Base-by-base conservation (phyloP, 2,329 filamentous ascomycete species). In the Neoascochyta sp. region DNA sequence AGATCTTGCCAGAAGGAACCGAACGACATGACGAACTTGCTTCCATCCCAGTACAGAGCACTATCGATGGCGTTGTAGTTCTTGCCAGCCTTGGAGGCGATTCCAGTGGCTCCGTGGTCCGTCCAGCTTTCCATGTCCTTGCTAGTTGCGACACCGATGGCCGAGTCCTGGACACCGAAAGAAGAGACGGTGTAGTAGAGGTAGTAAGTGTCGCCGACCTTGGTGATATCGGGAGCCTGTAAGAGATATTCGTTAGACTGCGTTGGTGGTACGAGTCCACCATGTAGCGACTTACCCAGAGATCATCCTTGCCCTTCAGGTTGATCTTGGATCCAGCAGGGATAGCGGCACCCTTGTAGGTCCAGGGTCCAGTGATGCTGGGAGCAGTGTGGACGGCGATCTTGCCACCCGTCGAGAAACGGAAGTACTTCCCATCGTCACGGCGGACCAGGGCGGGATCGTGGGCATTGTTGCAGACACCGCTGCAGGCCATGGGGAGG, bases 1-100 rank as follows among this genome's bases (percentile, higher is more conserved):
- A 85, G 69, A 49, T 79, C 74, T 5, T 64, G 57, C 79, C 80
- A 86, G 69, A 83, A 86, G 9, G 76, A 81, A 14, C 81, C 81
- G 41, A 83, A 86, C 37, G 69, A 76, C 52, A 78, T 62, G 30
- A 70, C 66, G 32, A 71, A 72, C 10, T 66, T 64, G 28, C 70
- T 54, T 3, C 57, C 60, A 15, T 56, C 61, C 28, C 46, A 47
- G 41, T 75, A 63, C 11, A 69, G 47, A 21, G 64, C 62, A n/a
- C 57, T 49, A 29, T 71, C 83, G 47, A 86, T 71, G 24, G 67
- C 67, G 39, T 71, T 70, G 54, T 67, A 70, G 16, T 50, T 36
- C 25, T 63, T 63, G n/a, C 61, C 60, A 2, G 51, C 34, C 16
- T 32, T 46, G 3, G 64, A 67, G 5, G 45, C 22, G 36, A 82